Conservation (phyloP, 2,329 filamentous ascomycete species). For the Tolypocladium paradoxum region DNA sequence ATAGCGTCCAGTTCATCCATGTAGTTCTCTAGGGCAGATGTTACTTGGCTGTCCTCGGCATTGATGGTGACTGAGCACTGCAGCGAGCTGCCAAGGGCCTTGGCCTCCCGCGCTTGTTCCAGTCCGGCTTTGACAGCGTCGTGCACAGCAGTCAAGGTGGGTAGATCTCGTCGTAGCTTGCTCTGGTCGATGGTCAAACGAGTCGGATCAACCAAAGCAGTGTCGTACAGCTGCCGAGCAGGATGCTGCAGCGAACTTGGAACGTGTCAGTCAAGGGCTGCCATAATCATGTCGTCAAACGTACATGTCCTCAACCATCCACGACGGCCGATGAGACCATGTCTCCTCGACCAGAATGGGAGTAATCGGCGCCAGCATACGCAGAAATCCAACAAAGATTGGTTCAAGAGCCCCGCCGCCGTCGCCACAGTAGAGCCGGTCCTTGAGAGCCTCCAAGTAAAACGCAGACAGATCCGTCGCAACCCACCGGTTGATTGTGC, state of each 20-base stretch:
- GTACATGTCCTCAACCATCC: conserved; percentile 42
- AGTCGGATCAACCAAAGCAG: conserved; percentile 28
- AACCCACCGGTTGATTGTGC: conserved; percentile 69
- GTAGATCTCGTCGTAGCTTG: conserved; percentile 30
- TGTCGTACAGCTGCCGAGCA: conserved; percentile 34
- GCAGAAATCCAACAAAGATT: conserved; percentile 61
- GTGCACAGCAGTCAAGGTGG: conserved; percentile 43
- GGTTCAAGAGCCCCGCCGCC: conserved; percentile 52
- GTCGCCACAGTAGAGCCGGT: conserved; percentile 77
- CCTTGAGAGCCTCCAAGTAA: conserved; percentile 88
- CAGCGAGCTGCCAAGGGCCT: conserved; percentile 69
- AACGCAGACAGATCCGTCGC: conserved; percentile 79
- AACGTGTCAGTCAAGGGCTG: conserved; percentile 6
- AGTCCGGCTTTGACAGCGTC: conserved; percentile 63
- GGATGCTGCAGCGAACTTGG: conserved; percentile 24
- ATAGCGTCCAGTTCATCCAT: conserved; percentile 47
- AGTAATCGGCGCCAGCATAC: conserved; percentile 71
- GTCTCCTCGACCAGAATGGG: conserved; percentile 81
- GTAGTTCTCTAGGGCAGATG: conserved; percentile 27
- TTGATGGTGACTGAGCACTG: conserved; percentile 59
- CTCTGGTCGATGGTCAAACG: conserved; percentile 27
- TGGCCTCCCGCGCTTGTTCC: conserved; percentile 60
- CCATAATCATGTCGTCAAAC: conserved; percentile 11
- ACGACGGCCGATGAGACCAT: conserved; percentile 64
- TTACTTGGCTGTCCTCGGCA: conserved; percentile 25